A percentile compares a stretch with the other conserved stretches of the same genome.
Evolutionary conservation across 257 asterid genomes (phyloP).

Genomic region (Solanum etuberosum): DNA sequence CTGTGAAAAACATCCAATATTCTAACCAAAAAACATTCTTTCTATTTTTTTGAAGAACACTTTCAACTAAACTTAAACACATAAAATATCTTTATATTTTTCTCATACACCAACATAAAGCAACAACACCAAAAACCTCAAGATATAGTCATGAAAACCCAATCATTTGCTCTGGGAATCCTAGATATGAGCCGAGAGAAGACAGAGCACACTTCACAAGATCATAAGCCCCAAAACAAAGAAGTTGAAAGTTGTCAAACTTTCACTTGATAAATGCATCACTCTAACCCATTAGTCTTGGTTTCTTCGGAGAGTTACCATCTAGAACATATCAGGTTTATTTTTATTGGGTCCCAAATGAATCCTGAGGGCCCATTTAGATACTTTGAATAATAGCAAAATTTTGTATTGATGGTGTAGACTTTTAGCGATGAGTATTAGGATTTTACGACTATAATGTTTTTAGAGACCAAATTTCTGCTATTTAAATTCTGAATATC

Average conservation of each 20-base stretch:
- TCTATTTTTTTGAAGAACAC: neutral
- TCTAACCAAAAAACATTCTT: neutral
- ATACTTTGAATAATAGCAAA: too few relatives aligned
- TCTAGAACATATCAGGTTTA: neutral
- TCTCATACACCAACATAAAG: neutral
- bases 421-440: too few relatives aligned
- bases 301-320: constrained; percentile 26
- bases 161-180: neutral
- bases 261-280: neutral
- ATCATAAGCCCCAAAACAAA: neutral
- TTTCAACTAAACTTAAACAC: neutral
- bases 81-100: neutral
- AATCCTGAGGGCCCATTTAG: too few relatives aligned
- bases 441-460: too few relatives aligned
- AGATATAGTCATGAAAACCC: neutral
- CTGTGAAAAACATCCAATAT: too few relatives aligned
- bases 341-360: too few relatives aligned
- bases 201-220: neutral
- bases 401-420: too few relatives aligned
- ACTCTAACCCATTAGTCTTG: neutral
- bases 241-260: neutral
- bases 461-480: too few relatives aligned
- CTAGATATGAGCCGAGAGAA: neutral
- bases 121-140: neutral
- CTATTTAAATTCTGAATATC: too few relatives aligned